Evolutionary conservation across 1,284 basidiomycete genomes (phyloP).

Genomic region (Marasmius sp.): DNA sequence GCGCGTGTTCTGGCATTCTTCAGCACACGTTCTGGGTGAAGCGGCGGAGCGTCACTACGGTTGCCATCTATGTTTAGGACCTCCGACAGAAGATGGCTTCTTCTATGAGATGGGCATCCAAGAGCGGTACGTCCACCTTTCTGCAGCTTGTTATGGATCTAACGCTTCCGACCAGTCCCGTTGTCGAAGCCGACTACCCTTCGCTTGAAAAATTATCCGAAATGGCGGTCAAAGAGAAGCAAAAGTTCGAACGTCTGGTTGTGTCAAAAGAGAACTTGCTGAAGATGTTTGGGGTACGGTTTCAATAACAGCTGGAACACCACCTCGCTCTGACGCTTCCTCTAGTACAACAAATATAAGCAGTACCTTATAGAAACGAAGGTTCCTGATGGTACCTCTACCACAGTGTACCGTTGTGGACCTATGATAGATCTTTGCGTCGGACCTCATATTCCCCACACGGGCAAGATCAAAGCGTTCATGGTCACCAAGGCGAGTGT

Average conservation of each 20-base stretch:
- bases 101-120: conserved; percentile 97
- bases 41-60: conserved; percentile 96
- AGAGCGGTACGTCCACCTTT: conserved; percentile 49
- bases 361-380: conserved; percentile 94
- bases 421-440: conserved; percentile 98
- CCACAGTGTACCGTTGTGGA: conserved; percentile 98
- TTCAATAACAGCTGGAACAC: neutral
- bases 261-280: conserved; percentile 92
- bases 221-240: conserved; percentile 92
- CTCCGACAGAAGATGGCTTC: conserved; percentile 98
- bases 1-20: conserved; percentile 99
- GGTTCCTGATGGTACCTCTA: conserved; percentile 94
- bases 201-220: conserved; percentile 89
- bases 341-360: conserved; percentile 99
- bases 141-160: neutral
- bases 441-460: conserved; percentile 97
- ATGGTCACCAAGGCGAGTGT: conserved; percentile 84
- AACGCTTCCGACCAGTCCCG: conserved; percentile 46
- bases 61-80: conserved; percentile 96
- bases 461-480: conserved; percentile 95
- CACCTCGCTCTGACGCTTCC: conserved; percentile 13
- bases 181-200: conserved; percentile 83
- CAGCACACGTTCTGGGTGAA: conserved; percentile 98
- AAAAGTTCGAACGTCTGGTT: conserved; percentile 93
- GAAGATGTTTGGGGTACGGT: conserved; percentile 91